Evolutionary conservation across 2,329 filamentous ascomycete genomes (phyloP).

Genomic region (Talaromyces sp.): DNA sequence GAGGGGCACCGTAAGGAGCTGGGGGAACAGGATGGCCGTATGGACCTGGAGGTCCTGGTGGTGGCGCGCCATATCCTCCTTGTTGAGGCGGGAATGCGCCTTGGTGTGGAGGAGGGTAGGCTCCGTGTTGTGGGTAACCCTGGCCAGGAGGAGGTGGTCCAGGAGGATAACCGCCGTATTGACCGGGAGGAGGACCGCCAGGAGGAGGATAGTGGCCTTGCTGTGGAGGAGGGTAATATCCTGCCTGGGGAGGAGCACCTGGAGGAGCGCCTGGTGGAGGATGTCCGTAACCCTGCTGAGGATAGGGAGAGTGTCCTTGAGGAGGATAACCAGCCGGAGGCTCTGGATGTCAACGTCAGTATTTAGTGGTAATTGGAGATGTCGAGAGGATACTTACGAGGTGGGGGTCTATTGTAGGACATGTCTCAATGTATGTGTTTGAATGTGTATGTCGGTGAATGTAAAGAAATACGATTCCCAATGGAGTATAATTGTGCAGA

Average conservation of each 20-base stretch:
- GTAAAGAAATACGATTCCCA: not conserved
- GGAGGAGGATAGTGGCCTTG: slow-evolving; percentile 9
- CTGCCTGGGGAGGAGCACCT: slow-evolving; percentile 10
- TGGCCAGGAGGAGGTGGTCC: slow-evolving; percentile 11
- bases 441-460: not conserved
- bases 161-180: slow-evolving; percentile 8
- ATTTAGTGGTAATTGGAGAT: not conserved
- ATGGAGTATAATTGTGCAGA: not conserved
- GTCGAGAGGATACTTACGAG: slow-evolving; percentile 8
- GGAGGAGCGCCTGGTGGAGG: slow-evolving; percentile 10
- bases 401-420: slow-evolving; percentile 18
- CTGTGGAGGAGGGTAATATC: slow-evolving; percentile 11
- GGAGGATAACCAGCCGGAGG: slow-evolving; percentile 18
- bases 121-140: slow-evolving; percentile 25
- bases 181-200: slow-evolving; percentile 7
- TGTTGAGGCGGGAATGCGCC: slow-evolving; percentile 23
- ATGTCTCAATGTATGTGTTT: not conserved
- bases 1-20: slow-evolving; percentile 27
- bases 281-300: slow-evolving; percentile 13
- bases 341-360: not conserved
- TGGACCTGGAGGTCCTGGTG: slow-evolving; percentile 23
- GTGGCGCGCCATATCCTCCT: slow-evolving; percentile 22
- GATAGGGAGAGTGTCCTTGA: slow-evolving; percentile 18
- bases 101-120: slow-evolving; percentile 25
- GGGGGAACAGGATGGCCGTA: slow-evolving; percentile 25